Evolutionary conservation across 176 grass and related monocot species (phyloP).

Genomic region (Tuctoria greenei): DNA sequence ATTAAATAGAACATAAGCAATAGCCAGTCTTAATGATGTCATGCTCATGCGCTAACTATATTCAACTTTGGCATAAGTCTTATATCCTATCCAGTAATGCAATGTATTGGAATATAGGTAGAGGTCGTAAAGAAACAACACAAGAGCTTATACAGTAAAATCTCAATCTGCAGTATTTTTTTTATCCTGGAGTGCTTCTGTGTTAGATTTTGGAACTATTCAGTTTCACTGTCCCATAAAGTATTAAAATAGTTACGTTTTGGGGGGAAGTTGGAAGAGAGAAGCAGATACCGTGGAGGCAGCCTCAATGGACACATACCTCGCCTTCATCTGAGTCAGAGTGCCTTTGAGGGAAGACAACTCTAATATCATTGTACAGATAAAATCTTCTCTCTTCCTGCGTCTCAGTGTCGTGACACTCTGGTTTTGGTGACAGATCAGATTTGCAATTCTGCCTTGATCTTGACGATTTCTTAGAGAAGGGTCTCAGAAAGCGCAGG

Average conservation of each 20-base stretch:
- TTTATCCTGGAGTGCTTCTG: not conserved
- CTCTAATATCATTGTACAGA: slow-evolving; percentile 93
- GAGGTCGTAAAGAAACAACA: slow-evolving; percentile 21
- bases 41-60: slow-evolving; percentile 5
- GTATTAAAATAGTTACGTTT: not conserved
- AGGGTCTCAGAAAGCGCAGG: slow-evolving; percentile 76
- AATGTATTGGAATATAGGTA: not conserved
- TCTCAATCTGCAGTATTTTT: not conserved
- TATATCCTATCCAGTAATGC: slow-evolving; percentile 2
- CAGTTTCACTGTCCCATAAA: not conserved
- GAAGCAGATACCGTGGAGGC: slow-evolving; percentile 11
- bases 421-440: slow-evolving; percentile 47
- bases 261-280: not conserved
- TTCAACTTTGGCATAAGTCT: not conserved
- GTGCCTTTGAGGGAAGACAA: slow-evolving; percentile 94
- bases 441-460: slow-evolving; percentile 63
- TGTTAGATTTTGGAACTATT: not conserved
- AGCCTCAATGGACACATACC: slow-evolving; percentile 53
- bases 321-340: slow-evolving; percentile 90
- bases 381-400: slow-evolving; percentile 71
- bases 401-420: not conserved
- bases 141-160: not conserved
- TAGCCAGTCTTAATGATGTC: not conserved
- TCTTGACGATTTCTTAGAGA: slow-evolving; percentile 58
- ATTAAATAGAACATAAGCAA: slow-evolving; percentile 9